Evolutionary conservation across 2,329 filamentous ascomycete species (phyloP), one percentile per base, ranked within the genome.

Genomic region (Neopestalotiopsis clavispora): DNA sequence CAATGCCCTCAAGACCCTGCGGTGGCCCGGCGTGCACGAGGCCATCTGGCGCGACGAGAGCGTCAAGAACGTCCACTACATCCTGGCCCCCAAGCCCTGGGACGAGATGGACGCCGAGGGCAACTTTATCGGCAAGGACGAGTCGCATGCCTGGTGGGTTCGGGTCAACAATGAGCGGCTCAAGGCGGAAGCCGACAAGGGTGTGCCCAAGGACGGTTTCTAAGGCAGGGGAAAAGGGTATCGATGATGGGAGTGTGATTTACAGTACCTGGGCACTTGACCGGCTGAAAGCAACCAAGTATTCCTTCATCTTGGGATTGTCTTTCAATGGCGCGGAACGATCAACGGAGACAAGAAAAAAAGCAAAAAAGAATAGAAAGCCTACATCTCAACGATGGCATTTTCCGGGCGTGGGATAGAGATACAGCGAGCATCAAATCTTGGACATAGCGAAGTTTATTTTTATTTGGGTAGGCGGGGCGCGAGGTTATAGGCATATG

Each of bases 1-100:
- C 77, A 91, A 91, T 72, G 89, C 87, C 10, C 83, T 91, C 70
- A 90, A 90, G 84, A 90, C 89, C 17, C 70, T 90, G 80, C 79
- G 86, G 17, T 83, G 83, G 80, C 73, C 80, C 17, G 82, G 80
- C 13, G 87, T 89, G 38, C 89, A 91, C 74, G 77, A 79, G 34
- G 74, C 79, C 68, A 87, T 91, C 68, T 91, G 89, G 89, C 78
- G 81, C 12, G 88, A 91, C 72, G 85, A 85, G 20, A 75, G 79
- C 56, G 86, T 90, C 64, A 89, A 88, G 81, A 89, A 89, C 72
- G 77, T 91, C 5, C 89, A 91, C 74, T 90, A 88, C 70, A 89
- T 91, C 60, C 76, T 90, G 28, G 84, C 82, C 49, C 88, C 88
- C 0, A 91, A 91, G 78, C 89, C 89, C 2, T 91, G 89, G 89